phyloP scores from a whole-genome alignment of 1,139 yeast genomes.

The Zygosaccharomyces pseudobailii region DNA sequence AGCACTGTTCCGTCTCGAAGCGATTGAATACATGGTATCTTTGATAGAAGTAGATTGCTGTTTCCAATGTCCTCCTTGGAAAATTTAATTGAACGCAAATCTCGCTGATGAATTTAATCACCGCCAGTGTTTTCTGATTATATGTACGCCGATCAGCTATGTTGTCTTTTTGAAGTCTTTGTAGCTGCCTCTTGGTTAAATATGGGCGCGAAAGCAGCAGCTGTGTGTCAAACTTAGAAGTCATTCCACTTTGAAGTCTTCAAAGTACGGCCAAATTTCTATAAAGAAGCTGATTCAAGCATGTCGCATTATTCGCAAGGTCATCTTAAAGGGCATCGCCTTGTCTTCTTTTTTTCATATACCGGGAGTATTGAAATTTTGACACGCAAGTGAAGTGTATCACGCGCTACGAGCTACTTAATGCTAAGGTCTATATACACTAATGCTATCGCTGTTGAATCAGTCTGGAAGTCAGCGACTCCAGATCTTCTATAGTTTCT shows the following conservation, averaged over 20 bases:
- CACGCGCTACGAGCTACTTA: constrained; percentile 1
- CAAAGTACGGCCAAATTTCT: background rate
- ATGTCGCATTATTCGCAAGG: background rate
- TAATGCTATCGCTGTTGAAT: constrained; percentile 21
- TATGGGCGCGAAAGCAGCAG: constrained; percentile 55
- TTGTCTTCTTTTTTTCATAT: background rate
- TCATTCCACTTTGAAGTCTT: constrained; percentile 6
- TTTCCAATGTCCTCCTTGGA: constrained; percentile 62
- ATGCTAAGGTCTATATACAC: constrained; percentile 3
- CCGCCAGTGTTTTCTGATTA: constrained; percentile 49
- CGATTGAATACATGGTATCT: constrained; percentile 61
- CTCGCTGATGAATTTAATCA: constrained; percentile 52
- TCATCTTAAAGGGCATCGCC: background rate
- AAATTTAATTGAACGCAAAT: constrained; percentile 52
- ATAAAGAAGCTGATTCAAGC: background rate
- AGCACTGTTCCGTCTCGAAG: constrained; percentile 43
- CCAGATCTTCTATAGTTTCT: constrained; percentile 86
- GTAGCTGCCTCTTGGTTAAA: constrained; percentile 53
- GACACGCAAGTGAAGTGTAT: background rate
- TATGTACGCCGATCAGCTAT: constrained; percentile 47
- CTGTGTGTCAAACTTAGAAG: constrained; percentile 23
- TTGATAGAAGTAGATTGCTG: constrained; percentile 69
- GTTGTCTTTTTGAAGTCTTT: constrained; percentile 47
- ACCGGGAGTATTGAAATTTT: background rate
- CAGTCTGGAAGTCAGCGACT: constrained; percentile 77